Evolutionary conservation across 228 moss, liverwort and hornwort species (phyloP).

Genomic region (Sphagnum magellanicum): DNA sequence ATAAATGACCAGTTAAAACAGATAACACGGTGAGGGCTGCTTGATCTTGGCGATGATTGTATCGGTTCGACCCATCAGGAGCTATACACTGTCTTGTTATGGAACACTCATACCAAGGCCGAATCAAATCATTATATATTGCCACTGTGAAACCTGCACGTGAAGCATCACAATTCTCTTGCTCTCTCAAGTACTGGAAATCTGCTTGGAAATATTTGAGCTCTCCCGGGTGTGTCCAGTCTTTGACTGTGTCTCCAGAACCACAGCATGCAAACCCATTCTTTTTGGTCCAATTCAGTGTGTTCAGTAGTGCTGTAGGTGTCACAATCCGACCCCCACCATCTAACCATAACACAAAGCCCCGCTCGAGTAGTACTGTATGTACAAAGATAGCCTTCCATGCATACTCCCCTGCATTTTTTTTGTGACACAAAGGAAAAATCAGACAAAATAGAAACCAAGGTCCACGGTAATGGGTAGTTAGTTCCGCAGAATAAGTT

Average conservation of each 20-base stretch:
- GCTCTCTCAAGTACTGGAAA: slow-evolving; percentile 40
- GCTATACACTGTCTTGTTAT: slow-evolving; percentile 75
- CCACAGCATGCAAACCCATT: slow-evolving; percentile 48
- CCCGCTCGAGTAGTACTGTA: slow-evolving; percentile 60
- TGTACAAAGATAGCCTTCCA: slow-evolving; percentile 83
- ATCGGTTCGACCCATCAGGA: slow-evolving; percentile 73
- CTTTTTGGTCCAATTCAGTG: slow-evolving; percentile 32
- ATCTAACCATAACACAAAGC: slow-evolving; percentile 74
- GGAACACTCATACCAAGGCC: slow-evolving; percentile 88
- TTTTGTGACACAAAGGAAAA: background rate
- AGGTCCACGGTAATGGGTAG: background rate
- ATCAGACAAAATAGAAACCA: background rate
- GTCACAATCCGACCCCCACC: slow-evolving; percentile 69
- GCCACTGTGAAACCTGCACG: slow-evolving; percentile 64
- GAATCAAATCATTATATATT: slow-evolving; percentile 44
- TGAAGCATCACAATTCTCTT: slow-evolving; percentile 74
- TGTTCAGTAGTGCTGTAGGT: slow-evolving; percentile 27
- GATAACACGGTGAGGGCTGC: slow-evolving; percentile 63
- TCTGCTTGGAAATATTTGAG: slow-evolving; percentile 65
- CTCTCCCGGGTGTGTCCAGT: slow-evolving; percentile 50
- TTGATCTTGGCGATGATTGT: slow-evolving; percentile 81
- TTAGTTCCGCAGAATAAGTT: background rate
- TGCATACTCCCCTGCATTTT: slow-evolving; percentile 67
- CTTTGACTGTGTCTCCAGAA: slow-evolving; percentile 33
- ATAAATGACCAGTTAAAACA: slow-evolving; percentile 22